A percentile compares a stretch with the other conserved stretches of the same genome.
Conservation (phyloP, 2,329 filamentous ascomycete species). For the Paecilomyces formosus region DNA sequence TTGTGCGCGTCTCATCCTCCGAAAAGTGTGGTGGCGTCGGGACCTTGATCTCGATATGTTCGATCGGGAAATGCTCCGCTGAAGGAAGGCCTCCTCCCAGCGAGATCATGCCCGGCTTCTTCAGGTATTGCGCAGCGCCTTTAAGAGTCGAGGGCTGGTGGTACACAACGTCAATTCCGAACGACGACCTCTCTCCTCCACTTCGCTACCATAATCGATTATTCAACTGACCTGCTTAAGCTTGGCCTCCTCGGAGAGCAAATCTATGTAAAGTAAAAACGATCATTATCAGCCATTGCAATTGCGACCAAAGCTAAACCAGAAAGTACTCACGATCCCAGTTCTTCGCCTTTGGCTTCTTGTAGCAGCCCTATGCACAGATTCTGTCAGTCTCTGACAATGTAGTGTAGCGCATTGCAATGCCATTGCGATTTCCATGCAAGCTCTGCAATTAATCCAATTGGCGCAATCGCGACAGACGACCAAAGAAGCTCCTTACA, state of each 20-base stretch:
- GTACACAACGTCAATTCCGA: conserved; percentile 21
- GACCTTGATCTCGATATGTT: conserved; percentile 66
- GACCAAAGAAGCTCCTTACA: conserved; percentile 36
- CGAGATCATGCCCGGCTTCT: conserved; percentile 74
- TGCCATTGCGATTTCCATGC: conserved; percentile 2
- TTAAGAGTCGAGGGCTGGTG: conserved; percentile 66
- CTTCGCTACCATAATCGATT: conserved; percentile 16
- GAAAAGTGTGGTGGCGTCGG: conserved; percentile 63
- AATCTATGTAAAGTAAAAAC: background rate
- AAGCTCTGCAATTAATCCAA: conserved; percentile 10
- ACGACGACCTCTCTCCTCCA: background rate
- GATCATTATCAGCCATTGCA: background rate
- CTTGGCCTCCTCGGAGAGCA: conserved; percentile 50
- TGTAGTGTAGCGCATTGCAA: background rate
- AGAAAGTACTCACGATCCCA: conserved; percentile 66
- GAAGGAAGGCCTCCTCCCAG: conserved; percentile 88
- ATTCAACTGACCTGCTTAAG: conserved; percentile 33
- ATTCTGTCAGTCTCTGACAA: background rate
- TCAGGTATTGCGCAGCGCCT: conserved; percentile 68
- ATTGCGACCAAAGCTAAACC: background rate
- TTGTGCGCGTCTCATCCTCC: conserved; percentile 56
- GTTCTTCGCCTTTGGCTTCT: conserved; percentile 69
- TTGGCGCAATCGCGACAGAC: conserved; percentile 1
- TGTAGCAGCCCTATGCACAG: conserved; percentile 26
- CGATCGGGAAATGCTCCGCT: conserved; percentile 86